phyloP scores from a whole-genome alignment of 495 filamentous ascomycete genomes.

The Annulohypoxylon maeteangense region DNA sequence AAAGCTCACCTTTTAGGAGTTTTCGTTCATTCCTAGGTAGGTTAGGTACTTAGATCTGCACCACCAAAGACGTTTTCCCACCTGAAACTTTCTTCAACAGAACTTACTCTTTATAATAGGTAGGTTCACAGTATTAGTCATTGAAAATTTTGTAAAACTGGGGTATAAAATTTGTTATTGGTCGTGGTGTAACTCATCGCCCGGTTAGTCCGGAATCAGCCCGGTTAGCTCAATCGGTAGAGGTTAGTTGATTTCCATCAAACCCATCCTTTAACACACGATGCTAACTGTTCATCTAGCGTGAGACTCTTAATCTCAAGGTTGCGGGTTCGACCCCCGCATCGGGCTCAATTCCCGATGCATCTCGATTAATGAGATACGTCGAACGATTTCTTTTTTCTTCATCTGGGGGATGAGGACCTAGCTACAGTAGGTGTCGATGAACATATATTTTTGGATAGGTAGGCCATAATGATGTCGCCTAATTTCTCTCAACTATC shows the following conservation, averaged over 20 bases:
- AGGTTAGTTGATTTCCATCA: conserved; percentile 36
- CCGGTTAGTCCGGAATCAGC: conserved; percentile 8
- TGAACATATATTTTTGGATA: neutral
- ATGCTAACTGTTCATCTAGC: conserved; percentile 45
- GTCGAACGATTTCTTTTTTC: conserved; percentile 7
- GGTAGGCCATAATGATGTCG: too few relatives aligned
- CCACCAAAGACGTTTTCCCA: too few relatives aligned
- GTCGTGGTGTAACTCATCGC: neutral
- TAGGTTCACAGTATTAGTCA: neutral
- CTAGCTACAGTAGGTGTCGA: neutral
- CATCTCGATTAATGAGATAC: conserved; percentile 22
- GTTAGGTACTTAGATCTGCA: too few relatives aligned
- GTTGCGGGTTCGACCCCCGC: conserved; percentile 63
- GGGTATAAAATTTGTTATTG: neutral
- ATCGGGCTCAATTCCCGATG: conserved; percentile 54
- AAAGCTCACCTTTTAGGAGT: too few relatives aligned
- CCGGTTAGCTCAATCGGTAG: conserved; percentile 84
- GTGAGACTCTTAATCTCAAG: conserved; percentile 85
- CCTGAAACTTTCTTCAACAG: too few relatives aligned
- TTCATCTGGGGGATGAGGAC: neutral
- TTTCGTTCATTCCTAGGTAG: too few relatives aligned
- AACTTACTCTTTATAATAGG: too few relatives aligned
- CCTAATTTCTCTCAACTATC: too few relatives aligned
- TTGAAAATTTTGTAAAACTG: neutral
- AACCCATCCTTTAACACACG: neutral